phyloP scores from a whole-genome alignment of 202 grass and related monocot genomes.

The Carex arenaria region DNA sequence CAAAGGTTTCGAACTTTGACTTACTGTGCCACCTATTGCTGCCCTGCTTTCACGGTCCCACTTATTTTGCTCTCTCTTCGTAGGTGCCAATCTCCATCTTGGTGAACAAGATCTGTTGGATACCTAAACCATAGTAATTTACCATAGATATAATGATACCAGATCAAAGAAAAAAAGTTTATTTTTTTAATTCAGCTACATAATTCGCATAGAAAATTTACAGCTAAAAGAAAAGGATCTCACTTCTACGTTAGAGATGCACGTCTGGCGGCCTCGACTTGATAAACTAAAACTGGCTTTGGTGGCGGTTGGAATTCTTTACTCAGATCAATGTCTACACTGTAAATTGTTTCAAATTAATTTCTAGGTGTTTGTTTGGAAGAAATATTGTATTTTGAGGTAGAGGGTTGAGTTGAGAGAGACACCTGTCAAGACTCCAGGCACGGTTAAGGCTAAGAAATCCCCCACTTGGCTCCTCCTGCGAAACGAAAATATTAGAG shows the following conservation, averaged over 20 bases:
- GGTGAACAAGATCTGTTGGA: slow-evolving; percentile 35
- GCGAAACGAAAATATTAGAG: background rate
- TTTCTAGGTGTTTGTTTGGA: slow-evolving; percentile 1
- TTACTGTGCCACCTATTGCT: slow-evolving; percentile 70
- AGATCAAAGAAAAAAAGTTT: background rate
- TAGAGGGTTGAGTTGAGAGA: slow-evolving; percentile 12
- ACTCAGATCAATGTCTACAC: slow-evolving; percentile 89
- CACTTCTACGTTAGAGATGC: slow-evolving; percentile 53
- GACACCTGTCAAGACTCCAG: slow-evolving; percentile 75
- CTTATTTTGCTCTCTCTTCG: slow-evolving; percentile 69
- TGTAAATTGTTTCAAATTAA: slow-evolving; percentile 28
- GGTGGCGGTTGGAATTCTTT: slow-evolving; percentile 76
- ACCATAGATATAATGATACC: background rate
- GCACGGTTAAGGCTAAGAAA: slow-evolving; percentile 88
- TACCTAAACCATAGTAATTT: slow-evolving; percentile 34
- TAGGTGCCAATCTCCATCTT: slow-evolving; percentile 86
- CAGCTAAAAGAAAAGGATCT: slow-evolving; percentile 14
- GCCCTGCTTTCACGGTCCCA: slow-evolving; percentile 79
- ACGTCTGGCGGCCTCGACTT: slow-evolving; percentile 69
- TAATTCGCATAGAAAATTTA: background rate
- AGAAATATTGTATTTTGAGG: background rate
- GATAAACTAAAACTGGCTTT: slow-evolving; percentile 62
- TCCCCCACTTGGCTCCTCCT: slow-evolving; percentile 55
- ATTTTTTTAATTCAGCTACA: background rate
- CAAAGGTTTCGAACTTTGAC: background rate